Evolutionary conservation across 306 rosid species (phyloP).

Genomic region (Albizia julibrissin): DNA sequence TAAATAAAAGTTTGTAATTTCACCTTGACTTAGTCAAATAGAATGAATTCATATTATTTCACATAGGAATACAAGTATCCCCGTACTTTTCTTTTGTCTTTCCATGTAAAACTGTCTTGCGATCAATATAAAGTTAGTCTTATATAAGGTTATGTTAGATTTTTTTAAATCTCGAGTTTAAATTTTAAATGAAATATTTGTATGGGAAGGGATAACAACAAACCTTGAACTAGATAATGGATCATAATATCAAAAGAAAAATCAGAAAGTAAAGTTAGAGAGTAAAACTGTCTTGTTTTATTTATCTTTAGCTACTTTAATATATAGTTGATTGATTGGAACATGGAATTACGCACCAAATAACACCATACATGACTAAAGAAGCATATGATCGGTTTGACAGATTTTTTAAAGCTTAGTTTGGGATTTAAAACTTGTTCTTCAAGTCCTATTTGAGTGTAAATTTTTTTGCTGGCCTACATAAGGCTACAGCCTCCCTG

Average conservation of each 20-base stretch:
- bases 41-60: neutral
- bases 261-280: too few relatives aligned
- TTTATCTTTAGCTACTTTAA: conserved; percentile 24
- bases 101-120: neutral
- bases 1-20: neutral
- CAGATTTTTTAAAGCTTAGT: conserved; percentile 46
- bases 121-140: too few relatives aligned
- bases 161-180: too few relatives aligned
- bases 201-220: rapidly evolving
- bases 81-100: neutral
- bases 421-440: neutral
- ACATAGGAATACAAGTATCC: neutral
- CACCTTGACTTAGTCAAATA: neutral
- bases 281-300: neutral
- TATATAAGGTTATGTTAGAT: too few relatives aligned
- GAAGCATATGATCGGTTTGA: conserved; percentile 82
- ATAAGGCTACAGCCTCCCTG: neutral
- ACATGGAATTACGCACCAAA: conserved; percentile 57
- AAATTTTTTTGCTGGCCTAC: neutral
- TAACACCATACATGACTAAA: conserved; percentile 58
- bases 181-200: too few relatives aligned
- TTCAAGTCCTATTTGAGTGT: neutral
- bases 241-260: too few relatives aligned
- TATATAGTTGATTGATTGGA: conserved; percentile 50
- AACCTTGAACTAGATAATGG: rapidly evolving